Conservation (phyloP, 148 eudicot species). For the Diospyros lotus region DNA sequence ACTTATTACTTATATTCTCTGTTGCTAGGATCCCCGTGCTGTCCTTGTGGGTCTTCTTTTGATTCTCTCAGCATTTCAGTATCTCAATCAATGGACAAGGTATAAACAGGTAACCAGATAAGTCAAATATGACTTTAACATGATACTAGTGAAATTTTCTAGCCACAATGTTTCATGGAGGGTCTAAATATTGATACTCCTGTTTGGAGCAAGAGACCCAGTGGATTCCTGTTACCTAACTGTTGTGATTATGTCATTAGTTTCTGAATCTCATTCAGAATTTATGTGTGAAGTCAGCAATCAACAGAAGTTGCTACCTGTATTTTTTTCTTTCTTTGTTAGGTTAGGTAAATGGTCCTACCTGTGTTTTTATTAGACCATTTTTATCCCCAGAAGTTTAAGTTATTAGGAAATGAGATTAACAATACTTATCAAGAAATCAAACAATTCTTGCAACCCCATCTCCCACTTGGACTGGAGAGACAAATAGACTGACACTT, state of each 20-base stretch:
- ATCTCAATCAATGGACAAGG: conserved; percentile 95
- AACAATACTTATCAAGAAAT: too few species aligned
- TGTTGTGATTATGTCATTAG: background rate
- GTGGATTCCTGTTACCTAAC: background rate
- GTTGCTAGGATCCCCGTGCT: conserved; percentile 88
- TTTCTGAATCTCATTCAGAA: background rate
- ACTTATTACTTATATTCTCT: conserved; percentile 16
- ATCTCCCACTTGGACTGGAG: too few species aligned
- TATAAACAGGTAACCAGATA: conserved; percentile 78
- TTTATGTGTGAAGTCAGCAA: background rate
- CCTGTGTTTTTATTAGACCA: too few species aligned
- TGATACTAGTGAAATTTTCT: background rate
- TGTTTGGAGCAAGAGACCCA: background rate
- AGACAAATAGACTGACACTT: too few species aligned
- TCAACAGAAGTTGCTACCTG: background rate
- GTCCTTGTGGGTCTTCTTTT: conserved; percentile 90
- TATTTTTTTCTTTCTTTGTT: too few species aligned
- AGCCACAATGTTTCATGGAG: background rate
- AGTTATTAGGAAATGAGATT: too few species aligned
- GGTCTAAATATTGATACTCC: background rate
- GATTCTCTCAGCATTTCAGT: conserved; percentile 84
- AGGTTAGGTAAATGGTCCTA: too few species aligned
- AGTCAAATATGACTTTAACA: conserved; percentile 8
- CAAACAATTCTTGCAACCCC: too few species aligned
- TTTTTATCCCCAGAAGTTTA: too few species aligned